Evolutionary conservation across 225 moss, liverwort and hornwort genomes (phyloP), one percentile per base, ranked within the genome.

Genomic region (Lunularia cruciata): DNA sequence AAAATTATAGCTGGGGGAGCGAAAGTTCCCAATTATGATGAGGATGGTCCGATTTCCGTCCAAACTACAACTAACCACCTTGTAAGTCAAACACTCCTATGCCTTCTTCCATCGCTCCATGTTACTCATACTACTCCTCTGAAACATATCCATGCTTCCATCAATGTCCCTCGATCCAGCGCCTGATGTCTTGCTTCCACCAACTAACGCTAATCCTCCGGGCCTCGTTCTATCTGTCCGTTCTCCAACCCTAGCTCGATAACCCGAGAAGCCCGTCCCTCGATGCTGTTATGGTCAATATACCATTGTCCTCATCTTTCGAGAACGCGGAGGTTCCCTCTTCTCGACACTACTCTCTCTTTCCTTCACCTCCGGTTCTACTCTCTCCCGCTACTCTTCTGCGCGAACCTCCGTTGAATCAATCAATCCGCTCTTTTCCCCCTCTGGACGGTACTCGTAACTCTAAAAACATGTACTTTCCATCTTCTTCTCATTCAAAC

Each of bases 81-180:
- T 42, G 37, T 32, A 72, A 28, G 53, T 46, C 53, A 72, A 34
- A 72, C 54, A 75, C 75, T 13, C 72, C 76, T 72, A 69, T 73
- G 32, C 76, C 75, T 58, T 76, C 72, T 72, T 75, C 80, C 80
- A 76, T 73, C 68, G 37, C 80, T 76, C 76, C 80, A 72, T 76
- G 47, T 59, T 76, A 48, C 23, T 69, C 62, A 33, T 56, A 34
- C 9, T 36, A 31, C 56, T 61, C 63, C 66, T 54, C 66, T 61
- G n/a, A 20, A 9, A 61, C 60, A 32, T 66, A 57, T 46, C 68
- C 76, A 47, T 64, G 63, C 49, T 37, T 48, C 72, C 80, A 72
- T 80, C 75, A 49, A 67, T 1, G 20, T 51, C 16, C 12, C 5
- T 38, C 49, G 67, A 67, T 69, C 69, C 40, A 69, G 11, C 10